phyloP scores from a whole-genome alignment of 2,329 filamentous ascomycete genomes.

The Fusarium metavorans region DNA sequence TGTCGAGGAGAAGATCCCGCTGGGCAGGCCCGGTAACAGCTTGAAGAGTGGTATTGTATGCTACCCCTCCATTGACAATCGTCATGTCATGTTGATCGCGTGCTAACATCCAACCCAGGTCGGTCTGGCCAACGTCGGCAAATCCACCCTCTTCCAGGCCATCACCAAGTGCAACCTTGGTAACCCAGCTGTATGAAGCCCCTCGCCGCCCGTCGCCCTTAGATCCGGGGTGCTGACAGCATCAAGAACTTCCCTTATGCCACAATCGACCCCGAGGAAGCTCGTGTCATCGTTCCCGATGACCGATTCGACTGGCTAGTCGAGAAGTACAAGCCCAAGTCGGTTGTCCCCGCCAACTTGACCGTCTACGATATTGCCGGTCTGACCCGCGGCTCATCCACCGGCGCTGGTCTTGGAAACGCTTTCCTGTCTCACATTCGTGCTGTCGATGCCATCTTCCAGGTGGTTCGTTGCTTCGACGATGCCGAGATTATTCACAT shows the following conservation, averaged over 20 bases:
- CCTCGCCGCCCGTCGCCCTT: constrained; percentile 48
- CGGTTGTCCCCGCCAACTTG: constrained; percentile 93
- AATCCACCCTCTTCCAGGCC: constrained; percentile 99
- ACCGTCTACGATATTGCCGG: constrained; percentile 99
- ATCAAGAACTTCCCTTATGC: constrained; percentile 95
- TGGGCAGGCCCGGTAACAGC: constrained; percentile 97
- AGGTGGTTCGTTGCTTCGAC: constrained; percentile 96
- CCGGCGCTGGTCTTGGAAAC: constrained; percentile 96
- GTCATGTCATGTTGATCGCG: constrained; percentile 8
- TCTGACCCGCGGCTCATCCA: constrained; percentile 94
- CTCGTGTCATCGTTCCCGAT: constrained; percentile 96
- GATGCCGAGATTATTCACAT: constrained; percentile 99
- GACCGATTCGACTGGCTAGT: constrained; percentile 95
- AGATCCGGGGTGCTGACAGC: constrained; percentile 56
- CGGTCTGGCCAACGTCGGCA: constrained; percentile 98
- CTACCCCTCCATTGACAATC: constrained; percentile 1
- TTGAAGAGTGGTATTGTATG: constrained; percentile 98
- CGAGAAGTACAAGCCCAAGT: constrained; percentile 98
- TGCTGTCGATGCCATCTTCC: constrained; percentile 97
- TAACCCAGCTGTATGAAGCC: constrained; percentile 86
- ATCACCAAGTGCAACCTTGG: constrained; percentile 98
- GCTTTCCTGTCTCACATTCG: constrained; percentile 98
- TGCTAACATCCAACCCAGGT: constrained; percentile 69
- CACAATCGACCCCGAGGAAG: constrained; percentile 98
- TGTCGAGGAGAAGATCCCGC: constrained; percentile 94